Evolutionary conservation across 768 basidiomycete species (phyloP), one percentile per base, ranked within the genome.

Genomic region (Lentinula aciculospora): DNA sequence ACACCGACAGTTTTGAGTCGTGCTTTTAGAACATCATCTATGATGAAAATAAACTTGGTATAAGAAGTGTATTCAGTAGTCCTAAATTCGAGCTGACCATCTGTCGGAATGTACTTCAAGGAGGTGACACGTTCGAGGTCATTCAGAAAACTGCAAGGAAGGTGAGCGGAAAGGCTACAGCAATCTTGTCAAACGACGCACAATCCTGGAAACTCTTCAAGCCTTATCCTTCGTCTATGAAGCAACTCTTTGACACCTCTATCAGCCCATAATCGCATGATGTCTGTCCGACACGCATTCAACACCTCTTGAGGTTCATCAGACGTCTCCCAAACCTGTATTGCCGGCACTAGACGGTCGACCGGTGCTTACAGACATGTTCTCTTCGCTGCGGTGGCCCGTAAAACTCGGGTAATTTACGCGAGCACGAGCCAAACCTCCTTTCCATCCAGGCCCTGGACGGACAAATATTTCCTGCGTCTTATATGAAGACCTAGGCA

Each of bases 151-250:
- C 89, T 92, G 62, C 5, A 40, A 59, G 56, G 27, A 47, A 59
- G 54, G 53, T 56, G 57, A 46, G 32, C 3, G 54, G 29, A 36
- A 32, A 37, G 13, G 21, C 29, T 44, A 37, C 47, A 31, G 44
- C 36, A 31, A n/a, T 32, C 32, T n/a, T 13, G 58, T 57, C 1
- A 37, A 32, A 32, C 25, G 4, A 81, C 87, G 68, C 63, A 90
- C 88, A 90, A 92, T 36, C 88, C 88, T 60, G 85, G 83, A 62
- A 76, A 76, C 64, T 92, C 88, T 65, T 90, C 86, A 17, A 89
- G 66, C 53, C 85, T 70, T 49, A 90, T 79, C 65, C 83, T 85
- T 63, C 82, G 76, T 34, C 76, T 66, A 12, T 73, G 69, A 63
- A 91, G 69, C 28, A 88, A 69, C 28, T 77, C 76, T 53, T 77